phyloP scores from a whole-genome alignment of 2,329 filamentous ascomycete genomes.

The Pseudogymnoascus sp. region DNA sequence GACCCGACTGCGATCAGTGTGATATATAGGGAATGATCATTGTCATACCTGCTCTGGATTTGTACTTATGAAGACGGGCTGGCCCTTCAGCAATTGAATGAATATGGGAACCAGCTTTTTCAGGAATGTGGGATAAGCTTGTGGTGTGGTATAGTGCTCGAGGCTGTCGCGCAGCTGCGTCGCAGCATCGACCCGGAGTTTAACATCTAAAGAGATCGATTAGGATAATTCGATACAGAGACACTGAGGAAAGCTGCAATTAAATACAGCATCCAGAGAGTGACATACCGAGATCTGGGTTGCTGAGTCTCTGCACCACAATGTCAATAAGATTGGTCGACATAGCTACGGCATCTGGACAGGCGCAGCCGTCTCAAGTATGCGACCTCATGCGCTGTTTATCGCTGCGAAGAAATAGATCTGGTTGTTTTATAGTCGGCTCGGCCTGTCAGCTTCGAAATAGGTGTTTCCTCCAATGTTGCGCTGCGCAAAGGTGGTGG shows the following conservation, averaged over 20 bases:
- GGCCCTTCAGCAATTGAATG: conserved; percentile 72
- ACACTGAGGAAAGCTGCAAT: background rate
- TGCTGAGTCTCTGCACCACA: conserved; percentile 55
- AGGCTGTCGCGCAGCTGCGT: conserved; percentile 83
- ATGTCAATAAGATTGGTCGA: conserved; percentile 53
- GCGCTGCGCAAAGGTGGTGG: conserved; percentile 1
- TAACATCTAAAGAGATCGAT: conserved; percentile 52
- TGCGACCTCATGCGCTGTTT: conserved; percentile 8
- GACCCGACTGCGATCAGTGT: background rate
- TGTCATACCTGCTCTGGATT: conserved; percentile 73
- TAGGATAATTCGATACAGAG: conserved; percentile 15
- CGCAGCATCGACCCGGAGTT: conserved; percentile 73
- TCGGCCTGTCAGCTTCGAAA: background rate
- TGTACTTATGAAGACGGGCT: conserved; percentile 83
- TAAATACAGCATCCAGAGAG: background rate
- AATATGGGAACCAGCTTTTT: conserved; percentile 85
- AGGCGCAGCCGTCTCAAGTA: conserved; percentile 7
- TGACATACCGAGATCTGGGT: conserved; percentile 26
- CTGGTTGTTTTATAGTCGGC: background rate
- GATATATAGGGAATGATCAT: conserved; percentile 3
- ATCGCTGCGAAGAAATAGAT: background rate
- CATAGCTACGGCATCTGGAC: conserved; percentile 22
- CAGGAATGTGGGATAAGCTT: conserved; percentile 72
- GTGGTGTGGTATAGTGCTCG: conserved; percentile 74
- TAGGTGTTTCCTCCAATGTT: conserved; percentile 3